Evolutionary conservation across 306 rosid species (phyloP).

Genomic region (Inga oerstediana): DNA sequence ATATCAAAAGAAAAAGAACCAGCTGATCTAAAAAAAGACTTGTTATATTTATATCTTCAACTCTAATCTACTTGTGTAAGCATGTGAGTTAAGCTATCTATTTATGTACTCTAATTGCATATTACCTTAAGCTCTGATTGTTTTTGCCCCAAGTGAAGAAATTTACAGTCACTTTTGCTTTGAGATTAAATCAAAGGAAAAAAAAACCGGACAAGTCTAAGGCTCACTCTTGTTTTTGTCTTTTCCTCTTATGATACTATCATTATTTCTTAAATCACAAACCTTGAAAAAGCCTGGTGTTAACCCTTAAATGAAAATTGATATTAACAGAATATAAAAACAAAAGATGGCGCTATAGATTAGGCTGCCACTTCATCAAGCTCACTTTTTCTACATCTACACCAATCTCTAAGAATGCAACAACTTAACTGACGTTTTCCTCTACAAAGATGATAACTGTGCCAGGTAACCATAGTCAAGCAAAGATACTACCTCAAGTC

Average conservation of each 20-base stretch:
- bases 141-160: neutral
- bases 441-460: conserved; percentile 13
- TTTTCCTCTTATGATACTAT: conserved; percentile 33
- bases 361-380: conserved; percentile 47
- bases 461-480: conserved; percentile 31
- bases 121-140: neutral
- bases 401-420: neutral
- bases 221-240: conserved; percentile 50
- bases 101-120: neutral
- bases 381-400: neutral
- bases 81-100: neutral
- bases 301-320: neutral
- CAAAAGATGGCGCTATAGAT: conserved; percentile 37
- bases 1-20: neutral
- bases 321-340: neutral
- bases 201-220: conserved; percentile 38
- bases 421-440: conserved; percentile 13
- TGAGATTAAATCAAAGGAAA: conserved; percentile 33
- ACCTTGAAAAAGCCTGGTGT: conserved; percentile 30
- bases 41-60: neutral
- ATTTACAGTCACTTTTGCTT: conserved; percentile 45
- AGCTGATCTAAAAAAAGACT: neutral
- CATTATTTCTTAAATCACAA: conserved; percentile 60
- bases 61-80: neutral
- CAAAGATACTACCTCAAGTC: neutral